Evolutionary conservation across 2,329 filamentous ascomycete genomes (phyloP), one percentile per base, ranked within the genome.

Genomic region (Fonsecaea monophora): DNA sequence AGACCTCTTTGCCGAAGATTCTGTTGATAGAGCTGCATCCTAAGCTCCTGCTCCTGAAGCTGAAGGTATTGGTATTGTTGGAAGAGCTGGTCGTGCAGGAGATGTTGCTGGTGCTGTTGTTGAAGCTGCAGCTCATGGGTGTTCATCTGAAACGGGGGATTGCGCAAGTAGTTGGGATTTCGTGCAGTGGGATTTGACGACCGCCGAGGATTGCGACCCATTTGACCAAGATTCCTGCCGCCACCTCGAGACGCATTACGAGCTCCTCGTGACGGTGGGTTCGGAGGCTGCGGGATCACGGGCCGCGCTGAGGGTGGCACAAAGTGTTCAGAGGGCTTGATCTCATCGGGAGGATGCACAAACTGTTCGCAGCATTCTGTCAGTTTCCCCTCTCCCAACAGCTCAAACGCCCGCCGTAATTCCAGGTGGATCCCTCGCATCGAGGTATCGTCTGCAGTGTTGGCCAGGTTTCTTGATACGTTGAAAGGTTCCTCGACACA

Each of bases 401-500:
- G 80, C 65, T 93, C 90, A 76, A 97, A 98, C 0, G 95, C 95
- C 71, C 93, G 86, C 68, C 95, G 88, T 58, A 99, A 83, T 79
- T 99, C 95, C 71, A 92, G 79, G 77, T 99, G 95, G 35, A 99
- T 86, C 1, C 95, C 95, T 59, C 91, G 88, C 79, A 97, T 97
- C 0, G 95, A 94, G 53, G 92, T 96, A 76, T 97, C 94, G 76
- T 99, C 95, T 8, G 93, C 95, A 1, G 95, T 98, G 74, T 99
- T 99, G 50, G 94, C 95, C 54, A 99, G 83, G 77, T 99, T 99
- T 50, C 95, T 88, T 40, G 86, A 85, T 3, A 86, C 90, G 74
- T 97, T 99, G 83, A 99, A 99, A 0, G 95, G 95, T 77, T 99
- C 95, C 77, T 99, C 95, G 10, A 99, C 92, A 76, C 94, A 97